Evolutionary conservation across 805 yeast genomes (phyloP), one percentile per base, ranked within the genome.

Genomic region (Candida incommunis): DNA sequence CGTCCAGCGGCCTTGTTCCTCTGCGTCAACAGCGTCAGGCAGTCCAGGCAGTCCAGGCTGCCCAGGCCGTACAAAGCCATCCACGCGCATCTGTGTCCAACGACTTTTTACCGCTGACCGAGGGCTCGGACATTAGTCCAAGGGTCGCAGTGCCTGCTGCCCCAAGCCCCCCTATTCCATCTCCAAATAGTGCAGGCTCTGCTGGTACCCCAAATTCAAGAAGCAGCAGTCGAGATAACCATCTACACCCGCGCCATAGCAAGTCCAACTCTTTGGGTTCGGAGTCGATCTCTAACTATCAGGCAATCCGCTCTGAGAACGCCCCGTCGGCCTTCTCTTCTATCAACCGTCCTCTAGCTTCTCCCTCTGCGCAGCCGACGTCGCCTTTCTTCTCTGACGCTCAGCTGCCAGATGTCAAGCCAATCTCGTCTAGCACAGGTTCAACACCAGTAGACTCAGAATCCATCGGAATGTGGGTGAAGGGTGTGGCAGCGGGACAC

Each of bases 401-500:
- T 37, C 35, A 41, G 27, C 27, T 23, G 23, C 13, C 24, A 24
- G 27, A 41, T 26, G 23, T 42, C 16, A 22, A 4, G 22, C 43
- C 40, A 9, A 45, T 4, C 42, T 31, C 43, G 20, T 4, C 47
- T 3, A 22, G 41, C 16, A 23, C 23, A 4, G 15, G 34, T 40
- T 27, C 43, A n/a, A 42, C 18, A 22, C 29, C 43, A 3, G 26
- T 46, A 4, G 55, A 53, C 41, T 46, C 50, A 16, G 56, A 54
- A 40, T 47, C 50, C 7, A 53, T 57, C 18, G 65, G 66, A 2
- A 62, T 61, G 22, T 61, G 65, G 65, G 62, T 62, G 31, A 57
- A 55, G 44, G 61, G 61, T 3, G 58, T 52, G 20, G 48, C 55
- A 1, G 37, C 52, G 22, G 51, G 54, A 25, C 60, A 53, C 31